Conservation (phyloP, 2,329 filamentous ascomycete species). For the Beauveria sp. region DNA sequence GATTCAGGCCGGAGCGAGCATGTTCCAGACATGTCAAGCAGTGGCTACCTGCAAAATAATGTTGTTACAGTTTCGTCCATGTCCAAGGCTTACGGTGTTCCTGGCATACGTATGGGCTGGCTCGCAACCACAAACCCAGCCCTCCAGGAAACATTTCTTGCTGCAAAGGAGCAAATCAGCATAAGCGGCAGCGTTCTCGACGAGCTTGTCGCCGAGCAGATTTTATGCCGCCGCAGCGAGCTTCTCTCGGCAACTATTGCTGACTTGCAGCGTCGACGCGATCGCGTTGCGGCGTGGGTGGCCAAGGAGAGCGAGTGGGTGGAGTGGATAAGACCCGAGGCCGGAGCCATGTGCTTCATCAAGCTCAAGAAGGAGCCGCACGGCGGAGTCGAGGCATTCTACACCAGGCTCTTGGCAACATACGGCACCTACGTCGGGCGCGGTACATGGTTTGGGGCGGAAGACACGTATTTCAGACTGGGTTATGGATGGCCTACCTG, state of each 20-base stretch:
- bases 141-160: constrained; percentile 17
- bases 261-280: constrained; percentile 17
- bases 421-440: constrained; percentile 18
- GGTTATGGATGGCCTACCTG: constrained; percentile 20
- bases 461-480: constrained; percentile 18
- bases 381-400: constrained; percentile 15
- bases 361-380: constrained; percentile 17
- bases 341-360: constrained; percentile 19
- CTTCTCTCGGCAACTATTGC: constrained; percentile 12
- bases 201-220: constrained; percentile 18
- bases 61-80: constrained; percentile 18
- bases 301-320: constrained; percentile 16
- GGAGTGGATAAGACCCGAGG: constrained; percentile 19
- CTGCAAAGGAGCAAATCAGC: constrained; percentile 20
- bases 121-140: constrained; percentile 12
- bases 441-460: constrained; percentile 19
- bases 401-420: constrained; percentile 15
- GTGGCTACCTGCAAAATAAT: background rate
- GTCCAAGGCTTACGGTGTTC: constrained; percentile 18
- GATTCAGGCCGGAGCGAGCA: constrained; percentile 7
- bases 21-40: too few relatives aligned
- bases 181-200: constrained; percentile 18
- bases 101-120: constrained; percentile 19
- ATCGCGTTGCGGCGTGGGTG: constrained; percentile 18
- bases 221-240: constrained; percentile 12